Evolutionary conservation across 495 filamentous ascomycete genomes (phyloP), one percentile per base, ranked within the genome.

Genomic region (Neurospora sp.): DNA sequence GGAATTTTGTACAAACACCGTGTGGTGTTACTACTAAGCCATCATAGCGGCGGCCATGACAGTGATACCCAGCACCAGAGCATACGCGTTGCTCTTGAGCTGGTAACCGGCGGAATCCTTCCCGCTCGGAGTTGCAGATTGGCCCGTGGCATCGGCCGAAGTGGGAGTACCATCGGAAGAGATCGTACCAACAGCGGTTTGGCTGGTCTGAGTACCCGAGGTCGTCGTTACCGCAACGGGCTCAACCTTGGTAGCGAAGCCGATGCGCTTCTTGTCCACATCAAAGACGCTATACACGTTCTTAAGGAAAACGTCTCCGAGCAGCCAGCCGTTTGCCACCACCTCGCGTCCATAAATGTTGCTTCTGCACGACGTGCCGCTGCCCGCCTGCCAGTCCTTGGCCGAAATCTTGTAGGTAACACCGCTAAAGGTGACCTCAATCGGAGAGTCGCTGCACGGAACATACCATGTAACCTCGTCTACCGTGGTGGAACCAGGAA

Each of bases 251-350:
- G 74, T 71, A 13, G 84, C 84, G 62, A 86, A 85, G 19, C 85
- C 89, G 74, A 91, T 84, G 71, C 84, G 85, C 42, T 74, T 82
- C 72, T 87, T 77, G 38, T 88, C 92, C 43, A 86, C 88, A 79
- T 97, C 93, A 76, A 96, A 96, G 28, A 96, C 90, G 31, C 88
- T 83, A 82, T 96, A 96, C n/a, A 96, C 93, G 75, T 96, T 96
- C 83, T 96, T 97, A 72, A 97, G 80, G 76, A 96, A 96, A 5
- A 91, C 87, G 76, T 94, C 93, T 6, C 93, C 93, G 1, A 96
- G 79, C 38, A 97, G 84, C 93, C 94, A 96, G 6, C 79, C 85
- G 43, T 78, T 80, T 11, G 78, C 71, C 5, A 85, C 79, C 40
- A 82, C 79, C 36, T 83, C 82, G 71, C 85, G 81, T 40, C 85